Conservation (phyloP, 768 basidiomycete species). For the Phaeotremella fagi region DNA sequence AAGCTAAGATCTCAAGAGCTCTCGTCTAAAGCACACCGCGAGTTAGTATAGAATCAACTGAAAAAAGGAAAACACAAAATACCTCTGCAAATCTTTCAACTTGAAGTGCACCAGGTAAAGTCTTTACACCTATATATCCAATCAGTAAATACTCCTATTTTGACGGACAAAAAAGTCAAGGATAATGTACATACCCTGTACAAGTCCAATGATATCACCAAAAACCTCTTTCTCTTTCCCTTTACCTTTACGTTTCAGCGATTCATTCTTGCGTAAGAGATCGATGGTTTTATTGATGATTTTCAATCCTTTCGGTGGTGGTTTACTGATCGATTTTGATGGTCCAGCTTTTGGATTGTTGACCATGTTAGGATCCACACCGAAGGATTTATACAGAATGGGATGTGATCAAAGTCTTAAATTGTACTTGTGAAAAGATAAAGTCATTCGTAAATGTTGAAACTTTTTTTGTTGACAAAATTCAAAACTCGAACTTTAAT, state of each 20-base stretch:
- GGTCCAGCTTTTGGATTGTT: neutral
- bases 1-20: conserved; percentile 81
- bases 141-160: neutral
- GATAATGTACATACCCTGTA: conserved; percentile 27
- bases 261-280: conserved; percentile 18
- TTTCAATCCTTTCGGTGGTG: neutral
- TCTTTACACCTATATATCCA: conserved; percentile 46
- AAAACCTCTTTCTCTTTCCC: conserved; percentile 21
- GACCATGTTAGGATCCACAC: no score
- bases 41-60: conserved; percentile 1
- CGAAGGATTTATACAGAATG: no score
- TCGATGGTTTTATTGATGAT: conserved; percentile 25
- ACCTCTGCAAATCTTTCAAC: conserved; percentile 87
- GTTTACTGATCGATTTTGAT: neutral
- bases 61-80: neutral
- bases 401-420: no score
- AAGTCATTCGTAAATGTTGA: no score
- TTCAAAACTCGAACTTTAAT: no score
- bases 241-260: conserved; percentile 17
- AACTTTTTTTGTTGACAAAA: no score
- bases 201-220: conserved; percentile 16
- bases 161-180: no score
- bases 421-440: no score
- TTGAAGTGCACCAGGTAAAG: conserved; percentile 69
- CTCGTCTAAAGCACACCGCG: conserved; percentile 71